Conservation (phyloP, 306 rosid genomes). For the Echinosophora koreensis region DNA sequence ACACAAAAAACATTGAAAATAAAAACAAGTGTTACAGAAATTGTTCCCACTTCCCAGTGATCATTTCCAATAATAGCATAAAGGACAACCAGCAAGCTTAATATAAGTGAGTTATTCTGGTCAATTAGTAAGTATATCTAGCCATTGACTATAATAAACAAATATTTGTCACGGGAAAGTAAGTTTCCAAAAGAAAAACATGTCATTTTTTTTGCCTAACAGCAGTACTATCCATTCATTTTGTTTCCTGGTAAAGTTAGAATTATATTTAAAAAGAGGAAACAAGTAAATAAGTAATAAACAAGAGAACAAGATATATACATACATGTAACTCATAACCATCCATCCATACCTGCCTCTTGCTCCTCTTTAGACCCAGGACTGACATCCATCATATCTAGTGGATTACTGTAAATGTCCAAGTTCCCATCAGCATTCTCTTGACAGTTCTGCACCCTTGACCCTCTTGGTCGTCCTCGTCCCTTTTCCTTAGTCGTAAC, state of each 20-base stretch:
- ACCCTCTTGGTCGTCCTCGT: constrained; percentile 26
- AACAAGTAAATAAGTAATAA: background rate
- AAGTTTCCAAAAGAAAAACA: background rate
- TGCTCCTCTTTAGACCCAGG: constrained; percentile 22
- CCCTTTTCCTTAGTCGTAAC: constrained; percentile 25
- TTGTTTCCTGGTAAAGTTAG: background rate
- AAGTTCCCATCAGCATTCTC: constrained; percentile 32
- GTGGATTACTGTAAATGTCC: background rate
- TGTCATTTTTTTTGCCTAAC: background rate
- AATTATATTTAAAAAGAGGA: background rate
- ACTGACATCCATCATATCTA: constrained; percentile 19
- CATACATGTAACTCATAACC: background rate
- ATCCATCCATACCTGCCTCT: background rate
- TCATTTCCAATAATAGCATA: constrained; percentile 8
- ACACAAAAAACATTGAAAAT: background rate
- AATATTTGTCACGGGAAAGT: background rate
- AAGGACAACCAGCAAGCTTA: constrained; percentile 21
- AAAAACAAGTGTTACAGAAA: constrained; percentile 1
- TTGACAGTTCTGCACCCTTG: constrained; percentile 20
- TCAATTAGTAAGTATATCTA: background rate
- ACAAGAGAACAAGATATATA: constrained; percentile 27
- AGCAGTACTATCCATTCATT: background rate
- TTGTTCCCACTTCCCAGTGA: constrained; percentile 9
- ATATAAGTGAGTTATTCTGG: background rate
- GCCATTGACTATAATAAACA: background rate